Evolutionary conservation across 2,329 filamentous ascomycete species (phyloP), one percentile per base, ranked within the genome.

Genomic region (Arachnopeziza araneosa): DNA sequence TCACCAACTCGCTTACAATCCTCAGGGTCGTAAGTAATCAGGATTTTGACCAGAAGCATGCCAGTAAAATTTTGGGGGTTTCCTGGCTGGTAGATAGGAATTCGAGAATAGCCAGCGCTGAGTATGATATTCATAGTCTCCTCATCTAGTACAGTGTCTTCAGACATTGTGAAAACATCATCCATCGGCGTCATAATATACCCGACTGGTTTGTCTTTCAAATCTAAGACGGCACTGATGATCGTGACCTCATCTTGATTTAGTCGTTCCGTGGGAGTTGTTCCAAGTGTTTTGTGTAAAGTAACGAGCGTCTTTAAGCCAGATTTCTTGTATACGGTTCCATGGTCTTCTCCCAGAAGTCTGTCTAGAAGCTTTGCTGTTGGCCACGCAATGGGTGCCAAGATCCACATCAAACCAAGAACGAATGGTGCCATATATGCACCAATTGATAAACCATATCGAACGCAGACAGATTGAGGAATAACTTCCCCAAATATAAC

Each of bases 161-260:
- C 90, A n/a, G 92, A 92, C 85, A 99, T 91, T 63, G 90, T 93
- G 72, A 96, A 99, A 54, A 98, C 95, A 72, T 99, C 93, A 52
- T 91, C 87, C 90, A 99, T 98, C 0, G 95, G 95, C 0, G 96
- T 99, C 95, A 99, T 99, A 72, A 99, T 96, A 71, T 86, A 89
- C 52, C 91, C 91, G 7, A 99, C 93, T 0, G 93, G 82, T 78
- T 99, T 99, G 67, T 95, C 93, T 78, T 98, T 99, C 66, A 99
- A 80, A 72, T 99, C 95, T 60, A 99, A 79, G 17, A 98, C 95
- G 48, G 95, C 93, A 66, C 91, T 96, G 75, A 99, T 99, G 73
- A 99, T 99, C 62, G 95, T 98, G 66, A 99, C 95, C 75, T 99
- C 95, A 71, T 99, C 95, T 67, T 96, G 89, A 75, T 97, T 98